Evolutionary conservation across 495 filamentous ascomycete species (phyloP).

Genomic region (Aspergillus incahuasiensis): DNA sequence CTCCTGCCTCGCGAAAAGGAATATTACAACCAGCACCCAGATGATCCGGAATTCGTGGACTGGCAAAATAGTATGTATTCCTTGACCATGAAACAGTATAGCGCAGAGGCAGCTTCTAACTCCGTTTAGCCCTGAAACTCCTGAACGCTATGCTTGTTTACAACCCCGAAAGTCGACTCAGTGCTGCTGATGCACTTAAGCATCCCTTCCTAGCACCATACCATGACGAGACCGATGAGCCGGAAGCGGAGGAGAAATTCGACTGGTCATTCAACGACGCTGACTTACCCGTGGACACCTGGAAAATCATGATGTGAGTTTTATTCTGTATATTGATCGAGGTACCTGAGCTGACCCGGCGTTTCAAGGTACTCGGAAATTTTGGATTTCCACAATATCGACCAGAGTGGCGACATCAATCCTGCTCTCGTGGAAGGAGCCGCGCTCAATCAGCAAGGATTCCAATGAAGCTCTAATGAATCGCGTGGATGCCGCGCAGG

Average conservation of each 20-base stretch:
- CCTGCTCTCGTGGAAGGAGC: slow-evolving; percentile 34
- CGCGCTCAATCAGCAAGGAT: slow-evolving; percentile 31
- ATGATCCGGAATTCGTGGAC: not conserved
- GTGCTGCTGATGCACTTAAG: slow-evolving; percentile 75
- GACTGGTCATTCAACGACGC: slow-evolving; percentile 99
- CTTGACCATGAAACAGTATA: not conserved
- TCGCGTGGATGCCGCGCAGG: slow-evolving; percentile 11
- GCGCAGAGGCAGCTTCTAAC: slow-evolving; percentile 14
- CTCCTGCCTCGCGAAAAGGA: not conserved
- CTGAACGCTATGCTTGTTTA: slow-evolving; percentile 97
- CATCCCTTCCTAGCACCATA: slow-evolving; percentile 95
- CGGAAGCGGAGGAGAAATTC: slow-evolving; percentile 93
- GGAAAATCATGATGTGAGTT: slow-evolving; percentile 99
- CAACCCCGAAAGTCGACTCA: slow-evolving; percentile 87
- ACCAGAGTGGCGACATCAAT: slow-evolving; percentile 48
- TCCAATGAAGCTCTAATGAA: slow-evolving; percentile 23
- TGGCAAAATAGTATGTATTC: slow-evolving; percentile 51
- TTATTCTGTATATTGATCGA: not conserved
- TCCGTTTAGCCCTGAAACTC: slow-evolving; percentile 72
- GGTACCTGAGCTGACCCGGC: slow-evolving; percentile 16
- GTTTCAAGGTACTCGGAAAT: slow-evolving; percentile 91
- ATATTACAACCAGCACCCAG: not conserved
- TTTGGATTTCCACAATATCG: slow-evolving; percentile 96
- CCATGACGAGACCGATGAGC: slow-evolving; percentile 95
- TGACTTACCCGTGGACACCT: slow-evolving; percentile 96